Evolutionary conservation across 352 stramenopile genomes (phyloP).

Genomic region (Thraustochytrium sp.): DNA sequence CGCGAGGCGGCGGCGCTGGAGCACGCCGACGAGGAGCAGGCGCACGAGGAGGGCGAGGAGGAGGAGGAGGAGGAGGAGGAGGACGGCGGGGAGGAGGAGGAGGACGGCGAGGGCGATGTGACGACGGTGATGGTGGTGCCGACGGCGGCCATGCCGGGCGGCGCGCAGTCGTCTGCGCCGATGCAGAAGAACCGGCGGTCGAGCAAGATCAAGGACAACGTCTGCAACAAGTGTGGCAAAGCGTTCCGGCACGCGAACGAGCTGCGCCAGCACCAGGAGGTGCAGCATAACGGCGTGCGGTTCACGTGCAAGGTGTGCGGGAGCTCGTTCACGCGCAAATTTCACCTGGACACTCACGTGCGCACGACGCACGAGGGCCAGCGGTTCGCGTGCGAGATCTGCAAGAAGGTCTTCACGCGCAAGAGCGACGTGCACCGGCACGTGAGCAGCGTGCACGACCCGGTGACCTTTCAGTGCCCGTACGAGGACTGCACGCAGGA

Average conservation of each 20-base stretch:
- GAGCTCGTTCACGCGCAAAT: not conserved
- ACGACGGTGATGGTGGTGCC: too few relatives aligned
- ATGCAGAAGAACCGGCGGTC: not conserved
- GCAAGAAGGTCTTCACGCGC: not conserved
- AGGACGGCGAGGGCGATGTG: too few relatives aligned
- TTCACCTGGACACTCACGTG: slow-evolving; percentile 3
- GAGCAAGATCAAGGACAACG: slow-evolving; percentile 6
- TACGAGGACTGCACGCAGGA: not conserved
- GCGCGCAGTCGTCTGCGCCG: too few relatives aligned
- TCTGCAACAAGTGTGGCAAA: slow-evolving; percentile 5
- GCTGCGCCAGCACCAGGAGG: not conserved
- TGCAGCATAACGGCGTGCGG: not conserved
- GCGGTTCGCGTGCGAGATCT: not conserved
- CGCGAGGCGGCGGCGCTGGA: too few relatives aligned
- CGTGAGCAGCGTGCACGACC: not conserved
- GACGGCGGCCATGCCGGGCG: too few relatives aligned
- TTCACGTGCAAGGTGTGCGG: not conserved
- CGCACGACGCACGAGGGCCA: not conserved
- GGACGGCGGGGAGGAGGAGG: too few relatives aligned
- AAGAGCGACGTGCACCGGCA: not conserved
- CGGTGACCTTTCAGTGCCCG: not conserved
- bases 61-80: too few relatives aligned
- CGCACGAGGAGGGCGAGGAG: too few relatives aligned
- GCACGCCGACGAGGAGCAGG: too few relatives aligned
- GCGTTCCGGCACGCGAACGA: slow-evolving; percentile 26